Base-by-base conservation (phyloP, 2,329 filamentous ascomycete genomes). In the Penicillium aurantiogriseum region DNA sequence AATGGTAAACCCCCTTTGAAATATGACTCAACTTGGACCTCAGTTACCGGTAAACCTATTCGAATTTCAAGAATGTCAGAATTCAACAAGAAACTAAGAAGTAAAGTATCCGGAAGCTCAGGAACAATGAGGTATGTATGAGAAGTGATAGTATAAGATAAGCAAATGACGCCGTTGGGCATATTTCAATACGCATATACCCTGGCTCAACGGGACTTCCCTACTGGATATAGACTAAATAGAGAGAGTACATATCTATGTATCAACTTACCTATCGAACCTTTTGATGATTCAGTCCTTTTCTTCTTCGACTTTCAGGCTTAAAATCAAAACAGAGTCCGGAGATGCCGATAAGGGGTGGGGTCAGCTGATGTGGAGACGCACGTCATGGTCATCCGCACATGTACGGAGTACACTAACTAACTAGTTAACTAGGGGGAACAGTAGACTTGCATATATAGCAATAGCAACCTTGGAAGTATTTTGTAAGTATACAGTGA, bases 331-430 rank as follows among this genome's bases (percentile, higher is more conserved):
- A 49, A 54, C 29, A 43, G 31, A 46, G n/a, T 35, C 48, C 38
- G 23, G 23, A 43, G 48, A 35, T 31, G 36, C 36, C 38, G 55
- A 57, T 57, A 57, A 57, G 55, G 19, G 31, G 55, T 53, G 51
- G 55, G 23, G 51, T 57, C 55, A 57, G 55, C 51, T 57, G 55
- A 57, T 57, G 55, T 57, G 51, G 51, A 39, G 44, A 42, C 27
- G 1, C 43, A 54, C 55, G 55, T 57, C 55, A 57, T 57, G n/a
- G 43, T 57, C 51, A 57, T 48, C 50, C 38, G 55, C 21, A 49
- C 38, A 36, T n/a, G 35, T 9, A n/a, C 35, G 29, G 29, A 29
- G 10, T 31, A 11, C 29, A 29, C 27, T 29, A 29, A 49, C 8
- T 42, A 51, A 27, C 11, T 27, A 35, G 5, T 7, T 17, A 35